Percentiles rank a stretch among this genome's conserved stretches.
phyloP scores from a whole-genome alignment of 805 yeast genomes.

The Saturnispora gosingensis region DNA sequence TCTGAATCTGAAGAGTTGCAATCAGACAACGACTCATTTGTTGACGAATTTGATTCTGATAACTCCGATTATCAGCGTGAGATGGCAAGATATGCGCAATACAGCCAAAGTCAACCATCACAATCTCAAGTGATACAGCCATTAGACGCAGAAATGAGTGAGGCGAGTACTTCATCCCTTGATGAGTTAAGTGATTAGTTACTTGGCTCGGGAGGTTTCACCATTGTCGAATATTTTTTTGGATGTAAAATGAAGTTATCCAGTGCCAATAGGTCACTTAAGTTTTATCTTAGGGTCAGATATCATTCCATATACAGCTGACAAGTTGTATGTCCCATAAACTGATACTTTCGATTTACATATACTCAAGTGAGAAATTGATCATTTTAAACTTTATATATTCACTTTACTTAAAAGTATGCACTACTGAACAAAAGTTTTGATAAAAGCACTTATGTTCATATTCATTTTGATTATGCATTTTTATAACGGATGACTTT shows the following conservation, averaged over 20 bases:
- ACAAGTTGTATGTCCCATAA: no score
- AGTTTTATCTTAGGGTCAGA: no score
- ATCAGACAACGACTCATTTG: neutral
- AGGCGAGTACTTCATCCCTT: neutral
- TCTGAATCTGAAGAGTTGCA: neutral
- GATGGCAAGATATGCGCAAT: slow-evolving; percentile 3
- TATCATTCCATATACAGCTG: neutral
- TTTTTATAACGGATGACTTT: no score
- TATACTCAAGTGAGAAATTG: neutral
- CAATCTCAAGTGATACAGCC: neutral
- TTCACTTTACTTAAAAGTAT: no score
- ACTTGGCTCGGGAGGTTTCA: neutral
- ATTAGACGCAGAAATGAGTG: neutral
- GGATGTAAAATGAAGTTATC: no score
- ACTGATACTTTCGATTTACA: no score
- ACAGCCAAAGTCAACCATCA: neutral
- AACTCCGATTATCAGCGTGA: slow-evolving; percentile 4
- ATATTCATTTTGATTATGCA: no score
- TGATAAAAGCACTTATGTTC: no score
- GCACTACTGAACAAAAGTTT: neutral
- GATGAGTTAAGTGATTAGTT: neutral
- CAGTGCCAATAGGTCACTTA: no score
- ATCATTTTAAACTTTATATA: no score
- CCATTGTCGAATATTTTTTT: neutral
- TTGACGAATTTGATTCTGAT: slow-evolving; percentile 7